Conservation (phyloP, 345 rosid genomes). For the Aethionema arabicum region DNA sequence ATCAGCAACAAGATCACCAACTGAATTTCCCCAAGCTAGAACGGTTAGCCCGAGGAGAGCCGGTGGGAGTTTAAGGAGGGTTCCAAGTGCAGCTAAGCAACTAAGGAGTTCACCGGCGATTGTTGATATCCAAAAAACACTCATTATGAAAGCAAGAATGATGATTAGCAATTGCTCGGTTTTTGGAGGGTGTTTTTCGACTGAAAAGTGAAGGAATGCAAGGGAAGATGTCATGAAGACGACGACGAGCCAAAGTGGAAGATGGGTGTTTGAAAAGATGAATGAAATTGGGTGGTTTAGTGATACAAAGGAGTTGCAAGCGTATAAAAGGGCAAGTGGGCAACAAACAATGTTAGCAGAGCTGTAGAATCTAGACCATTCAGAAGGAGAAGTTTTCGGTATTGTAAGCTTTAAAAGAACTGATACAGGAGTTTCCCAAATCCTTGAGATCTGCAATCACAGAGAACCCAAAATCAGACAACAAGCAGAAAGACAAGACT, state of each 20-base stretch:
- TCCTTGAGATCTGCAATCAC: conserved; percentile 57
- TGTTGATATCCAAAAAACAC: conserved; percentile 97
- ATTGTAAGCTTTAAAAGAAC: conserved; percentile 73
- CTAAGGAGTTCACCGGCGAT: conserved; percentile 86
- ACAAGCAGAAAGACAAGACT: too few species aligned
- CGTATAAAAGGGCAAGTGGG: conserved; percentile 75
- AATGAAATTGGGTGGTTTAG: conserved; percentile 74
- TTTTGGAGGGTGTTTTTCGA: conserved; percentile 84
- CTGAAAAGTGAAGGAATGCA: conserved; percentile 65
- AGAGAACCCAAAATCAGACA: conserved; percentile 14
- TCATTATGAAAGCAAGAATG: conserved; percentile 75
- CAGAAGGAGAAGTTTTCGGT: conserved; percentile 70
- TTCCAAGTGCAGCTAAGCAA: conserved; percentile 83
- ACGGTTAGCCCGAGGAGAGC: conserved; percentile 89
- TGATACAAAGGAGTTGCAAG: conserved; percentile 79
- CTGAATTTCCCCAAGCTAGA: conserved; percentile 98
- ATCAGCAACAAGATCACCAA: conserved; percentile 95
- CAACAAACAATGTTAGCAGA: conserved; percentile 81
- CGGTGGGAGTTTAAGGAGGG: conserved; percentile 70
- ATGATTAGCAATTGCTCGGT: conserved; percentile 70
- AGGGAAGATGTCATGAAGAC: conserved; percentile 70
- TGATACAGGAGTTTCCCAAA: conserved; percentile 74
- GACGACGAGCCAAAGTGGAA: conserved; percentile 81
- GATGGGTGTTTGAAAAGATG: conserved; percentile 65
- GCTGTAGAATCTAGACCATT: conserved; percentile 72